phyloP scores from a whole-genome alignment of 257 asterid species.

The Scutellaria baicalensis region DNA sequence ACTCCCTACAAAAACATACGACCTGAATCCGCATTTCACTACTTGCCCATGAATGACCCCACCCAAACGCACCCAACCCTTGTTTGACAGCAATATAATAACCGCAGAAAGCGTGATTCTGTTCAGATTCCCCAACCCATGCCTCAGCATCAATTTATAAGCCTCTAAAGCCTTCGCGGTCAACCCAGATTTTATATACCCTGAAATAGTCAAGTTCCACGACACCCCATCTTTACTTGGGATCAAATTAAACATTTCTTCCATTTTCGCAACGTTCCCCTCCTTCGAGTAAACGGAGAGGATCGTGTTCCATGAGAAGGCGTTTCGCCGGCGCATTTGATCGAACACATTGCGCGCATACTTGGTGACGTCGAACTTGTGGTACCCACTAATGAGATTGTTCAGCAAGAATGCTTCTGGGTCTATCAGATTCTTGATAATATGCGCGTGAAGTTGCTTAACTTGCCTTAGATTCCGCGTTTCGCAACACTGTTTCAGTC shows the following conservation, averaged over 20 bases:
- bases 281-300: slow-evolving; percentile 65
- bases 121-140: slow-evolving; percentile 49
- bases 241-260: slow-evolving; percentile 39
- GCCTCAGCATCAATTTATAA: slow-evolving; percentile 58
- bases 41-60: slow-evolving; percentile 71
- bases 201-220: slow-evolving; percentile 87
- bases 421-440: slow-evolving; percentile 39
- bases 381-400: slow-evolving; percentile 42
- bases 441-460: slow-evolving; percentile 60
- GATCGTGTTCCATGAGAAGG: slow-evolving; percentile 76
- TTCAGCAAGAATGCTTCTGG: slow-evolving; percentile 75
- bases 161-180: slow-evolving; percentile 52
- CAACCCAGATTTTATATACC: slow-evolving; percentile 48
- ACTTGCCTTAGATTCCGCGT: slow-evolving; percentile 34
- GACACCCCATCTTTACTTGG: slow-evolving; percentile 80
- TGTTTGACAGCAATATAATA: slow-evolving; percentile 48
- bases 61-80: slow-evolving; percentile 65
- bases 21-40: slow-evolving; percentile 61
- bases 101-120: slow-evolving; percentile 67
- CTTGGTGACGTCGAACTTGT: slow-evolving; percentile 25
- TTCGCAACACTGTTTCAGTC: slow-evolving; percentile 67
- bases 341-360: slow-evolving; percentile 77
- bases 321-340: slow-evolving; percentile 51
- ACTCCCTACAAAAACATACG: slow-evolving; percentile 72
- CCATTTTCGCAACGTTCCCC: slow-evolving; percentile 46